These are phyloP conservation scores for Rosa hybrid DNA, from an alignment of 331 rosid species.

Conservation along the genomic window DNA sequence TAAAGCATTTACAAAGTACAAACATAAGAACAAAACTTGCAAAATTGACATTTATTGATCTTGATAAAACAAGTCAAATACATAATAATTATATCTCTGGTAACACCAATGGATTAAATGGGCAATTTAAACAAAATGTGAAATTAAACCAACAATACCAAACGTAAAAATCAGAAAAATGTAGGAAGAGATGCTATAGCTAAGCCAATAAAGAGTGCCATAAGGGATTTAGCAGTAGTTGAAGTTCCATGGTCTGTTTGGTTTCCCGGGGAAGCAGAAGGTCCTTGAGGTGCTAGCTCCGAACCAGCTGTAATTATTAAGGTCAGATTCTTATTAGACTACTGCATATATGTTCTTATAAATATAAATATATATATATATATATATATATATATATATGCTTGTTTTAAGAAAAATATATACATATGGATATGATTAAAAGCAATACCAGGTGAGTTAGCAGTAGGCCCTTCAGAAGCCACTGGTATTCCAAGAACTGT, in stretches of 20 bases:
- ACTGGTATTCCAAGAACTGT: constrained; percentile 32
- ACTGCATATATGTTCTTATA: neutral
- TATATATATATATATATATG: neutral
- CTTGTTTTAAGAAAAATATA: neutral
- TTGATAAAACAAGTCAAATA: neutral
- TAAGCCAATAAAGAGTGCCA: constrained; percentile 36
- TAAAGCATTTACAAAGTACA: no score
- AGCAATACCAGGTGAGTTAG: constrained; percentile 12
- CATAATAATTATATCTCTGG: neutral
- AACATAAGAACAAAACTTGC: neutral
- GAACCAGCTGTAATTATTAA: constrained; percentile 14
- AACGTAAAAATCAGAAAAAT: constrained; percentile 38
- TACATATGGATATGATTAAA: neutral
- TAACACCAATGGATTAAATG: constrained; percentile 14
- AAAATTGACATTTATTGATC: neutral
- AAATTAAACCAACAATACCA: neutral
- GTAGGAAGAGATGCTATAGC: constrained; percentile 27
- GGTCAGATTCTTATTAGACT: neutral
- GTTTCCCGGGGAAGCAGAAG: constrained; percentile 14
- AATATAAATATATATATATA: no score
- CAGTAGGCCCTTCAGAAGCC: neutral
- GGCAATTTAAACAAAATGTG: neutral
- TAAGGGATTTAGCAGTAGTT: constrained; percentile 11
- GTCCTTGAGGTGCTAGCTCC: neutral
- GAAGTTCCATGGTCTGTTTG: constrained; percentile 27